phyloP scores from a whole-genome alignment of 1,284 basidiomycete species.

The Tilletia indica region DNA sequence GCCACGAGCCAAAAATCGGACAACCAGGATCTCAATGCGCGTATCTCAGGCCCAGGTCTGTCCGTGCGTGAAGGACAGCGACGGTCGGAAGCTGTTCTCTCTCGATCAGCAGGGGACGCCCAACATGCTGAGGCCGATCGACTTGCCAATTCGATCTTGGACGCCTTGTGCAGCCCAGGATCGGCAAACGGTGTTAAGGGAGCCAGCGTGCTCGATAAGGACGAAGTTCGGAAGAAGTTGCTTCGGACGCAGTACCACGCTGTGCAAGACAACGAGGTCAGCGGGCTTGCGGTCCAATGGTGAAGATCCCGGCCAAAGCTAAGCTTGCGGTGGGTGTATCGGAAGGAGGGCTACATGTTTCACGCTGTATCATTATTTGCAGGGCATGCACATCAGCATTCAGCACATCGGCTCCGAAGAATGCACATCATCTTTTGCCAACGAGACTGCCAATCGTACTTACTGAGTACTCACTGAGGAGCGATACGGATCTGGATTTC shows the following conservation, averaged over 20 bases:
- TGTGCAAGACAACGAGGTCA: conserved; percentile 79
- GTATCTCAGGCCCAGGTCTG: conserved; percentile 74
- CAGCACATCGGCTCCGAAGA: no score
- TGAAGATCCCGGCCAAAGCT: conserved; percentile 52
- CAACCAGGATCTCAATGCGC: conserved; percentile 26
- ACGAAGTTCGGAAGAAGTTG: conserved; percentile 59
- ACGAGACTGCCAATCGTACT: no score
- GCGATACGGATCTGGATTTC: no score
- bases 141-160: conserved; percentile 60
- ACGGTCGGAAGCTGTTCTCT: conserved; percentile 66
- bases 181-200: conserved; percentile 27
- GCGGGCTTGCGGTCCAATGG: conserved; percentile 77
- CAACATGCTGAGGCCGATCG: conserved; percentile 55
- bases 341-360: neutral
- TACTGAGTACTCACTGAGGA: no score
- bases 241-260: conserved; percentile 80
- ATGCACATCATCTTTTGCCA: no score
- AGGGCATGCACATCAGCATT: no score
- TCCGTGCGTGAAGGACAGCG: conserved; percentile 71
- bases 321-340: neutral
- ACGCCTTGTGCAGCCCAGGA: conserved; percentile 56
- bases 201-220: conserved; percentile 59
- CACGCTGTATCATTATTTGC: neutral
- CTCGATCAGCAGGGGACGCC: neutral
- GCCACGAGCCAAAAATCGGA: neutral